Evolutionary conservation across 805 yeast genomes (phyloP), one percentile per base, ranked within the genome.

Genomic region (Zygosaccharomyces siamensis): DNA sequence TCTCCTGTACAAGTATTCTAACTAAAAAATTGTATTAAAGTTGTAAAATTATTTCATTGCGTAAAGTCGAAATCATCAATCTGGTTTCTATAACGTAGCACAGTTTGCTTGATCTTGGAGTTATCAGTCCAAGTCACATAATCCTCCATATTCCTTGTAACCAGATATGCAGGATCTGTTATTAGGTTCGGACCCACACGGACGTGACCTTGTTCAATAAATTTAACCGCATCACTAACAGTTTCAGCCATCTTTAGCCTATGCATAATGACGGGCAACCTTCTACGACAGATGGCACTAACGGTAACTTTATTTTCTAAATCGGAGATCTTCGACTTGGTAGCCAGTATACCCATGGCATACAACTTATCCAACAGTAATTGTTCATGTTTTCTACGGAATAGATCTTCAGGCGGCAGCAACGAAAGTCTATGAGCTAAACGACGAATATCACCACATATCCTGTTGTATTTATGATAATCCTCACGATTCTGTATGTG

Each of bases 121-220:
- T 83, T 78, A 62, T 93, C 97, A n/a, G 87, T 93, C 99, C 99
- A 93, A 3, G 99, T 93, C 58, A 93, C 76, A 67, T 89, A 93
- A 67, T 93, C 99, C 66, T 93, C 99, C 86, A 93, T 77, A 59
- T 81, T 88, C 64, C 97, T 78, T 2, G 97, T 92, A 4, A 93
- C 93, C 59, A 95, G 73, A 65, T 84, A 92, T 0, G 98, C 97
- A 3, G 98, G 95, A 67, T 93, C 99, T 0, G 97, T 90, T 39
- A 95, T 84, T 24, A 95, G 84, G 63, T 89, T 86, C 10, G 98
- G 98, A 0, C 99, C 99, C 5, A 93, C 96, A 58, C 99, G 78
- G 2, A 93, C 96, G 62, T 93, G 98, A 2, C 99, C 99, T 67
- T 93, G 98, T 63, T 93, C 97, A 11, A 95, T 78, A 64, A 87